Conservation (phyloP, 2,329 filamentous ascomycete genomes). For the Ascochyta pisi region DNA sequence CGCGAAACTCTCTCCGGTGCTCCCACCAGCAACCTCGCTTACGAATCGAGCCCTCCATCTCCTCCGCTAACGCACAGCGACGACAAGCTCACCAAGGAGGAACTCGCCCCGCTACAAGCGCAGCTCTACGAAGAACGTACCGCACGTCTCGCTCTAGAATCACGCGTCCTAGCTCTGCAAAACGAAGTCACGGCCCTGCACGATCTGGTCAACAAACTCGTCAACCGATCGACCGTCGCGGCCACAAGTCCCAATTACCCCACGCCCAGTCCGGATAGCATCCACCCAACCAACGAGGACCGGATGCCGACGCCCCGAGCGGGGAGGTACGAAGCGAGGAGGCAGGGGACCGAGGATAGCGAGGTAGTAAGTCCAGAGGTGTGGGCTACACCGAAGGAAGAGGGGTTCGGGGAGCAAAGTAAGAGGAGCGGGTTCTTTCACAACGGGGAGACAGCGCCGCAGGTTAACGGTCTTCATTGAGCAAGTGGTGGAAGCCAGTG, state of each 20-base stretch:
- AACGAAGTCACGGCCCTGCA: constrained; percentile 42
- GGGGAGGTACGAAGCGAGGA: constrained; percentile 6
- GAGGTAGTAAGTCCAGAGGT: constrained; percentile 41
- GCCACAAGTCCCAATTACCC: constrained; percentile 37
- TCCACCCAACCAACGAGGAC: constrained; percentile 24
- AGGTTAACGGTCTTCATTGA: neutral
- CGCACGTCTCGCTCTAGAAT: constrained; percentile 44
- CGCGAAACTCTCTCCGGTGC: constrained; percentile 1
- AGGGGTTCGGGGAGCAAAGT: constrained; percentile 15
- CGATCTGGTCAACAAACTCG: constrained; percentile 38
- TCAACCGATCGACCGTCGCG: constrained; percentile 14
- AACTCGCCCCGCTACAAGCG: constrained; percentile 30
- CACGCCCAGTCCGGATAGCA: constrained; percentile 44
- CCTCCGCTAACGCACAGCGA: constrained; percentile 11
- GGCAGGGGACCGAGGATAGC: constrained; percentile 10
- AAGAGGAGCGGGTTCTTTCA: constrained; percentile 34
- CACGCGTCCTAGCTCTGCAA: constrained; percentile 41
- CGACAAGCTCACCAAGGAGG: constrained; percentile 8
- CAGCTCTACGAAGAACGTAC: constrained; percentile 40
- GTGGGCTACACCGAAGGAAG: constrained; percentile 50
- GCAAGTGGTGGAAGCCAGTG: neutral
- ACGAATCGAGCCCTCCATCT: constrained; percentile 10
- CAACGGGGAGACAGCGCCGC: neutral
- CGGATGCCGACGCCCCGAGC: constrained; percentile 37
- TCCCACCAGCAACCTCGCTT: constrained; percentile 8